Evolutionary conservation across 1,284 basidiomycete genomes (phyloP).

Genomic region (Gymnopus androsaceus): DNA sequence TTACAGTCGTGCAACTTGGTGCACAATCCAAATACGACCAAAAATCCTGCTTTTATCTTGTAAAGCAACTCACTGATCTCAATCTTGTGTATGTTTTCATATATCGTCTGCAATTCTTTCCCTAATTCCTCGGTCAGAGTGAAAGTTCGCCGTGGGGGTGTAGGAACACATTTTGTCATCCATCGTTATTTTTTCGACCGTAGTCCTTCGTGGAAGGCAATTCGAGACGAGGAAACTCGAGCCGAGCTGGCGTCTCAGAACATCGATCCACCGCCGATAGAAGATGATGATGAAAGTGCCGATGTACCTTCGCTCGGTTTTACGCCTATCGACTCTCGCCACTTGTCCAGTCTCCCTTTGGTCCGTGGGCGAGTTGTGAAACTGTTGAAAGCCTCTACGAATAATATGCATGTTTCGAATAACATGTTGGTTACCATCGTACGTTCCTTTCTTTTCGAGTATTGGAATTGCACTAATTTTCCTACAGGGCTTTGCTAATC

Average conservation of each 20-base stretch:
- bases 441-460: conserved; percentile 28
- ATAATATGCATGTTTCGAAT: conserved; percentile 65
- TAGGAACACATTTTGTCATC: conserved; percentile 73
- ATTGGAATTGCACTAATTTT: conserved; percentile 4
- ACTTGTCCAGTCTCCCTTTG: conserved; percentile 71
- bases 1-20: conserved; percentile 78
- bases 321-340: conserved; percentile 72
- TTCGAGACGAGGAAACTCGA: conserved; percentile 64
- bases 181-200: conserved; percentile 79
- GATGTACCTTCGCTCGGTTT: conserved; percentile 47
- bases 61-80: conserved; percentile 72
- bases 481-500: conserved; percentile 68
- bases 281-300: conserved; percentile 35
- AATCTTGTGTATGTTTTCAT: conserved; percentile 65
- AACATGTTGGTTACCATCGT: conserved; percentile 74
- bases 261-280: conserved; percentile 26
- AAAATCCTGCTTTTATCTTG: conserved; percentile 86
- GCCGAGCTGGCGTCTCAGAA: conserved; percentile 33
- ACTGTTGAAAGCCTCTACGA: conserved; percentile 65
- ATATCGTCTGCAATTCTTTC: background rate
- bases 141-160: conserved; percentile 75
- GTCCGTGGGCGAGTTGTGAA: conserved; percentile 67
- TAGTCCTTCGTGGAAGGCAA: conserved; percentile 68
- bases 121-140: conserved; percentile 43
- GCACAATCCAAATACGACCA: conserved; percentile 83